Percentiles rank a stretch among this genome's conserved stretches.
These are phyloP conservation scores for Boletus reticulatus DNA, from an alignment of 768 basidiomycete species.

Conservation along the genomic window DNA sequence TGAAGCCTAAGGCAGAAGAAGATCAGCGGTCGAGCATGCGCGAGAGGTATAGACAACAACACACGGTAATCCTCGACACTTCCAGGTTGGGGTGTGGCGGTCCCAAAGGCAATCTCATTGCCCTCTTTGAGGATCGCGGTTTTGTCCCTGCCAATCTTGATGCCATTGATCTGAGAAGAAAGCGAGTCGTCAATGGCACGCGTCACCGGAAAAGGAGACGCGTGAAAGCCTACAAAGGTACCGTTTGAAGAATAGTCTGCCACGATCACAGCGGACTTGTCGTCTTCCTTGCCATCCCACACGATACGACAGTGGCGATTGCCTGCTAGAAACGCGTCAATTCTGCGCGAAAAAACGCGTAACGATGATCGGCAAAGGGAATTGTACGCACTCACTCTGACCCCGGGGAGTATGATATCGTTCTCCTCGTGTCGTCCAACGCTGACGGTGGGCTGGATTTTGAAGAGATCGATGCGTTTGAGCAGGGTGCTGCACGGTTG, in stretches of 20 bases:
- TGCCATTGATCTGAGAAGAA: constrained; percentile 37
- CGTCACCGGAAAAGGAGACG: constrained; percentile 15
- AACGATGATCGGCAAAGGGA: constrained; percentile 1
- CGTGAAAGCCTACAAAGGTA: constrained; percentile 35
- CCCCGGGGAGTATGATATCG: constrained; percentile 63
- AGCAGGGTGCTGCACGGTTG: constrained; percentile 57
- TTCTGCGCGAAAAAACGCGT: constrained; percentile 13
- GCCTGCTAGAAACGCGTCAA: constrained; percentile 36
- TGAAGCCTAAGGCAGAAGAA: constrained; percentile 48
- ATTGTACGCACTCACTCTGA: constrained; percentile 64
- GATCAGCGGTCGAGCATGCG: not conserved
- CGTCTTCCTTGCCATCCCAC: constrained; percentile 35
- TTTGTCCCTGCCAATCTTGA: constrained; percentile 38
- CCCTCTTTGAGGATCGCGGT: constrained; percentile 53
- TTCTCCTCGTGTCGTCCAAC: constrained; percentile 52
- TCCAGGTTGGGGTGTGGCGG: constrained; percentile 42
- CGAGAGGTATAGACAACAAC: constrained; percentile 26
- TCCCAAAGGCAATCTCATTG: constrained; percentile 86
- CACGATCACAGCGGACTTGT: constrained; percentile 33
- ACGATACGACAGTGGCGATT: constrained; percentile 36
- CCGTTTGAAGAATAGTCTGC: constrained; percentile 42
- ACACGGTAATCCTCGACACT: constrained; percentile 72
- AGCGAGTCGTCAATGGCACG: constrained; percentile 7
- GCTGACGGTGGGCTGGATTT: constrained; percentile 43
- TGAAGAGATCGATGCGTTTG: constrained; percentile 62